Conservation (phyloP, 2,329 filamentous ascomycete species). For the Aspergillus fumigatiaffinis region DNA sequence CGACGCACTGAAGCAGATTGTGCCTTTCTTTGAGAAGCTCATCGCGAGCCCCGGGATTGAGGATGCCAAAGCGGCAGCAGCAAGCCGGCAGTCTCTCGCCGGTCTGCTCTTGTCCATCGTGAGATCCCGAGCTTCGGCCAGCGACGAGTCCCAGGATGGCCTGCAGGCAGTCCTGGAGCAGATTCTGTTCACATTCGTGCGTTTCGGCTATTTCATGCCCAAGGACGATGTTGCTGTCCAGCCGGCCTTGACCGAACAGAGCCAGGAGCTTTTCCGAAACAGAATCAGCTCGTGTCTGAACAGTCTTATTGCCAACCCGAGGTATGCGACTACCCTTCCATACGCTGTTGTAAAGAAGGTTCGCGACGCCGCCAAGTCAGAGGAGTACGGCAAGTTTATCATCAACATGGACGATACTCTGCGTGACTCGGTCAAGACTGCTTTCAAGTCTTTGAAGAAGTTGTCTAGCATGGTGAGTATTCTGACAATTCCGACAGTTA, state of each 20-base stretch:
- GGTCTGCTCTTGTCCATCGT: conserved; percentile 52
- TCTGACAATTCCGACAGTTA: background rate
- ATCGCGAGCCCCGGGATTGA: conserved; percentile 44
- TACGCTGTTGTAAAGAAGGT: conserved; percentile 41
- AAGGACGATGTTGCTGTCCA: conserved; percentile 35
- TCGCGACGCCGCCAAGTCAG: conserved; percentile 33
- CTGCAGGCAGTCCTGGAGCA: conserved; percentile 42
- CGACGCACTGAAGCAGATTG: conserved; percentile 49
- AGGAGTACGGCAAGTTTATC: conserved; percentile 39
- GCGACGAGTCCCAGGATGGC: conserved; percentile 28
- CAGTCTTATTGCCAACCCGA: conserved; percentile 43
- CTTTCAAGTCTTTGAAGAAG: conserved; percentile 39
- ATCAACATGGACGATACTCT: conserved; percentile 48
- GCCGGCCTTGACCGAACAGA: conserved; percentile 45
- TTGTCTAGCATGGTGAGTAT: conserved; percentile 34
- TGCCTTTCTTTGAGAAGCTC: conserved; percentile 48
- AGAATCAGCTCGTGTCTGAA: conserved; percentile 54
- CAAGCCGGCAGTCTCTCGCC: conserved; percentile 47
- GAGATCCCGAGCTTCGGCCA: conserved; percentile 35
- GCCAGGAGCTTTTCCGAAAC: conserved; percentile 50
- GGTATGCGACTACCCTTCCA: conserved; percentile 34
- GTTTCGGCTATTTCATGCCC: conserved; percentile 49
- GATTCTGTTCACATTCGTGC: conserved; percentile 44
- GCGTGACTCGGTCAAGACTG: conserved; percentile 38
- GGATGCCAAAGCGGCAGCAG: conserved; percentile 45